Evolutionary conservation across 257 asterid species (phyloP), one percentile per base, ranked within the genome.

Genomic region (Vinca minor): DNA sequence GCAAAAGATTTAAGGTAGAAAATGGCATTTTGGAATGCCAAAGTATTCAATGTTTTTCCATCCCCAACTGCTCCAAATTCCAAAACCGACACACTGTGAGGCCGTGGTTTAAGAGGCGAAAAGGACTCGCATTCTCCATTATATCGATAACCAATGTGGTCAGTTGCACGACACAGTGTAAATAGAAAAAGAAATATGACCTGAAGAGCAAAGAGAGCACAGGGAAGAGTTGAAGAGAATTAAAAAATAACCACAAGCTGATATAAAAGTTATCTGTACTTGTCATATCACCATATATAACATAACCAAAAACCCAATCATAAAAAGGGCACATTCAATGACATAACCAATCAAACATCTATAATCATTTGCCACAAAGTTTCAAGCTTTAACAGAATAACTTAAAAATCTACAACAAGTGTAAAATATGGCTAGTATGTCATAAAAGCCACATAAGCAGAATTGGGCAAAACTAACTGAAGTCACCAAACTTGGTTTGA

Each of bases 51-150:
- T 12, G 97, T 84, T 63, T 89, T 87, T 44, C 99, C 99, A 58
- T 89, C 97, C 38, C 97, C 99, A 47, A 89, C 84, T 0, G 99
- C 99, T 39, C 97, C 99, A 68, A 93, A 93, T 70, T 93, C 99
- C 21, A 83, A 34, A 28, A 93, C 97, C 0, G 99, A 93, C 8
- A 79, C 99, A n/a, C 99, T 93, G 84, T 93, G 99, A 21, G 99
- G 99, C 46, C 99, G 73, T 0, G 99, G 97, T 29, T 83, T 82
- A 72, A 87, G 77, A 26, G 95, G 92, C 83, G 75, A 75, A 47
- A 76, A 55, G 2, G 78, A 83, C 79, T 81, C 65, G 83, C 99
- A 93, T 48, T 81, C 94, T 53, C 89, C 97, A 14, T 81, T 65
- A 64, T 68, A 73, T 52, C 76, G 86, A 60, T 80, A 59, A 46